Base-by-base conservation (phyloP, 305 asterid species). In the Fraxinus greggii region DNA sequence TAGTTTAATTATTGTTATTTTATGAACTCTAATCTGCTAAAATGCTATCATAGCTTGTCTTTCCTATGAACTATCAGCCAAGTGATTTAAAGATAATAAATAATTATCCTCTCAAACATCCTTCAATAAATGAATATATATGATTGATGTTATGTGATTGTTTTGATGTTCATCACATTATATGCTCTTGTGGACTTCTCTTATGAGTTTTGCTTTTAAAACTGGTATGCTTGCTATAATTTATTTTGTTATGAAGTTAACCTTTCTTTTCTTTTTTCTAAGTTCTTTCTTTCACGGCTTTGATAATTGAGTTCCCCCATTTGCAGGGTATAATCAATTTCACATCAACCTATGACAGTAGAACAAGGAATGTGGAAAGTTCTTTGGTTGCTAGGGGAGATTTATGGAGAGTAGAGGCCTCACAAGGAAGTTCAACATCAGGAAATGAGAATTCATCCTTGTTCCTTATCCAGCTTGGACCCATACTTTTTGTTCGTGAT, bases 381-480 rank as follows among this genome's bases (percentile, higher is more conserved):
- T 92, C 98, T 79, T 82, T 96, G 86, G 90, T 89, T 78, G 98
- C 99, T 65, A 91, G 97, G 79, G 99, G 99, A 87, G 99, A 96
- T 86, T 83, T 94, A 82, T 96, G 99, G 99, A 93, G 99, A 87
- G 90, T 96, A 56, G 99, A 96, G 87, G 97, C 98, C 61, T 92
- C 99, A 17, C 97, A 92, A 80, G 98, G 97, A 80, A 88, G 97
- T 87, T 91, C 97, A 42, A 84, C 93, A 29, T 90, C 97, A 24
- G 93, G 98, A 79, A 94, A 89, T 83, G 97, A 89, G 78, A 90
- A 75, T 81, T 91, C 99, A 10, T 89, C 99, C 54, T 86, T 94
- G 87, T 94, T 94, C 84, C 95, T 96, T 78, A 91, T 96, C 78
- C 99, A 96, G 91, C 98, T 96, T 82, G 99, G 99, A 82, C 99